Evolutionary conservation across 2,329 filamentous ascomycete species (phyloP).

Genomic region (Aspergillus fumigatiaffinis): DNA sequence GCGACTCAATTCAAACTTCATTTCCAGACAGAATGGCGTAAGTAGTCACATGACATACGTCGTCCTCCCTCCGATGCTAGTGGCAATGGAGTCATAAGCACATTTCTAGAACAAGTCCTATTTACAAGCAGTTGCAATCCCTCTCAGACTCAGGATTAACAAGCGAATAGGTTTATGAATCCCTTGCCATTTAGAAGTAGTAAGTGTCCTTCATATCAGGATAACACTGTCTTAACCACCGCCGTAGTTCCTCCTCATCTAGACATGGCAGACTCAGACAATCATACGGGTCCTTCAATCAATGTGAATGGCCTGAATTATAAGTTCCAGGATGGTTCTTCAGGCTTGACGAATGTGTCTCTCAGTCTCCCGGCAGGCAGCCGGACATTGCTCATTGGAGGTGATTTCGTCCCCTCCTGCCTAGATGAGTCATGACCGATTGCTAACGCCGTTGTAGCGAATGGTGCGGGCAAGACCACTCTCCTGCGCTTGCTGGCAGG

Average conservation of each 20-base stretch:
- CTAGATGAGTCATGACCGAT: background rate
- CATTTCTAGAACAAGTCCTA: background rate
- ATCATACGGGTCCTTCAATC: constrained; percentile 53
- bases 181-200: background rate
- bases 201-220: background rate
- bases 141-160: background rate
- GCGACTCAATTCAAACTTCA: background rate
- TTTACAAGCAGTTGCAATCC: background rate
- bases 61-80: background rate
- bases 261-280: constrained; percentile 17
- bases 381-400: constrained; percentile 87
- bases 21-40: background rate
- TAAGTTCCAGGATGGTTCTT: constrained; percentile 78
- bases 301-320: constrained; percentile 75
- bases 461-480: constrained; percentile 96
- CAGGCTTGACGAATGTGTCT: constrained; percentile 69
- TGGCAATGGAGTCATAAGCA: background rate
- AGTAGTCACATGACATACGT: background rate
- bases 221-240: background rate
- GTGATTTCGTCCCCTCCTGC: constrained; percentile 33
- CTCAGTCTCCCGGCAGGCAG: constrained; percentile 77
- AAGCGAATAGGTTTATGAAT: background rate
- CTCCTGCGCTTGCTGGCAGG: constrained; percentile 90
- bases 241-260: background rate
- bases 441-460: constrained; percentile 52